A percentile compares a stretch with the other conserved stretches of the same genome.
These are phyloP conservation scores for Alectoria sarmentosa DNA, from an alignment of 495 filamentous ascomycete genomes.

Conservation along the genomic window DNA sequence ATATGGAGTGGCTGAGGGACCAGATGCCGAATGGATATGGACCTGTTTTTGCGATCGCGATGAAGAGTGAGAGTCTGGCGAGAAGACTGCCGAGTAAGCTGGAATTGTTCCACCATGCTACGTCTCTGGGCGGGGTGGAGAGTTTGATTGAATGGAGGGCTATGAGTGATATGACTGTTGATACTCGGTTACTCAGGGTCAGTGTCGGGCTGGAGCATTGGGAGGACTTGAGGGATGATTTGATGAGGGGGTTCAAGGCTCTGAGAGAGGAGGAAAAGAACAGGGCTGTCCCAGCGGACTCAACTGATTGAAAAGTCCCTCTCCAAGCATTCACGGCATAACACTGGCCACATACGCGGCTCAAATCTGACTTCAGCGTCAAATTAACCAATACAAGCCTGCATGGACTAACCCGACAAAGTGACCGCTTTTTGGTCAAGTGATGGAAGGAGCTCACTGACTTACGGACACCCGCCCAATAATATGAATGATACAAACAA, in stretches of 20 bases:
- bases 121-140: slow-evolving; percentile 88
- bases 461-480: background rate
- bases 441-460: background rate
- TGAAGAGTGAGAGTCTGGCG: slow-evolving; percentile 55
- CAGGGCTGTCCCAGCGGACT: background rate
- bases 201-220: slow-evolving; percentile 83
- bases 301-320: background rate
- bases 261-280: background rate
- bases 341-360: background rate
- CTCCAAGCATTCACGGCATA: background rate
- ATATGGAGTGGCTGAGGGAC: slow-evolving; percentile 62
- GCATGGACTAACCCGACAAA: background rate
- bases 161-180: slow-evolving; percentile 72
- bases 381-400: background rate
- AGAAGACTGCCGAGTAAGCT: slow-evolving; percentile 67
- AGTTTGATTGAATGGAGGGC: slow-evolving; percentile 79
- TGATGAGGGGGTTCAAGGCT: slow-evolving; percentile 35
- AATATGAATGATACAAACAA: background rate
- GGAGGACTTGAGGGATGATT: slow-evolving; percentile 75
- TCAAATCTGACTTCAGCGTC: background rate
- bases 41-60: slow-evolving; percentile 72
- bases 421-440: background rate
- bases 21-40: slow-evolving; percentile 94
- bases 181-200: slow-evolving; percentile 66
- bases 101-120: slow-evolving; percentile 86